A percentile compares a stretch with the other conserved stretches of the same genome.
These are phyloP conservation scores for Nicotiana tabacum DNA, from an alignment of 257 asterid species.

Conservation along the genomic window DNA sequence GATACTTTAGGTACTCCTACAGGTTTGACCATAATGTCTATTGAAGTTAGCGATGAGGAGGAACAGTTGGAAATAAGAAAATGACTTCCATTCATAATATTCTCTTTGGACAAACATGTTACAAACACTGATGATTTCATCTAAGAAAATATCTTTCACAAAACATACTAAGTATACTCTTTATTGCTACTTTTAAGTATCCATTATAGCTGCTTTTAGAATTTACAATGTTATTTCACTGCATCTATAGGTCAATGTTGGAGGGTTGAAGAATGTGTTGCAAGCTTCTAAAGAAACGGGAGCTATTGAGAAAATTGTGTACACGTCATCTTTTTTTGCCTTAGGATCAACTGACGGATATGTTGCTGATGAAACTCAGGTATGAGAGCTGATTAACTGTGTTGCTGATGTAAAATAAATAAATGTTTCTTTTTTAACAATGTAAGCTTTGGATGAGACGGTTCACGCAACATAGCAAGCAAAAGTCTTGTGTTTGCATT, in stretches of 20 bases:
- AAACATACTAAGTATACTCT: neutral
- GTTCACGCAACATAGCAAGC: neutral
- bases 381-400: conserved; percentile 10
- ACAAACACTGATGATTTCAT: too few relatives aligned
- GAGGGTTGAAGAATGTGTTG: conserved; percentile 79
- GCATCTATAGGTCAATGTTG: conserved; percentile 65
- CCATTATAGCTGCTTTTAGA: neutral
- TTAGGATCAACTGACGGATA: conserved; percentile 83
- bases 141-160: too few relatives aligned
- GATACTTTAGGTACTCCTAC: neutral
- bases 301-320: conserved; percentile 60
- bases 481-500: neutral
- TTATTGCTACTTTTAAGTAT: neutral
- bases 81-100: neutral
- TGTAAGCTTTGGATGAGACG: neutral
- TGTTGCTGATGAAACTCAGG: conserved; percentile 78
- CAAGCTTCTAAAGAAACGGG: conserved; percentile 55
- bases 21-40: neutral
- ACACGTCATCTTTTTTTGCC: conserved; percentile 91
- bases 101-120: too few relatives aligned
- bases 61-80: neutral
- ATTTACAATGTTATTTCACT: neutral
- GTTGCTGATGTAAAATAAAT: neutral
- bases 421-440: neutral
- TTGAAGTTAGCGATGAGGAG: neutral